Evolutionary conservation across 192 early-diverging fungal species (phyloP), one percentile per base, ranked within the genome.

Genomic region (Lobosporangium transversale): DNA sequence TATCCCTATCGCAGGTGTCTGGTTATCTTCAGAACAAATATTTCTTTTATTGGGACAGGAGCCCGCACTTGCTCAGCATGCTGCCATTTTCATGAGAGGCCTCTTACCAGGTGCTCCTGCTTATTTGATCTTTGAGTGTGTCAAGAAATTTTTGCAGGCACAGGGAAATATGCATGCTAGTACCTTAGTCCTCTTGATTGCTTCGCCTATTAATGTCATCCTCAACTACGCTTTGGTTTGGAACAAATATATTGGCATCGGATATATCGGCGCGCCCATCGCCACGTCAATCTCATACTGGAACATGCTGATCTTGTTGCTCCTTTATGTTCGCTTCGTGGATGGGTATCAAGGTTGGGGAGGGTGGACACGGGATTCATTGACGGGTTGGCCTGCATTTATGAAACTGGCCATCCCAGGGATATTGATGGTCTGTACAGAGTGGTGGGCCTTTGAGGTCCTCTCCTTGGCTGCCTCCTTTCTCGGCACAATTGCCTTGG

Each of bases 111-210:
- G 94, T 1, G 86, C 90, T 30, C 87, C 91, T 30, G 89, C 94
- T 3, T 89, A 83, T 76, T 78, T 97, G 73, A 82, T 87, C 18
- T 91, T 92, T 84, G 95, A 97, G 63, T 93, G 91, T 69, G 68
- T 96, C 49, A 93, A 94, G 73, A 87, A 93, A 57, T 97, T 85
- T 62, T 81, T 97, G 23, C 94, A 97, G 67, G 89, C 91, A 1
- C 97, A 98, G 83, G 95, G 81, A n/a, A 82, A 70, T 69, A 95
- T 98, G 97, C 84, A 91, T 33, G 93, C 91, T 1, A 86, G 84
- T 32, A 93, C 95, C 29, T 85, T 83, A 48, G 86, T 96, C 26
- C 82, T 95, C 36, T 52, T 90, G 27, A 75, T 91, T 37, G 88
- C 88, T 3, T 61, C 91, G 27, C 93, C 92, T 9, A 52, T 95